Conservation (phyloP, 495 filamentous ascomycete genomes). For the Xylaria telfairii region DNA sequence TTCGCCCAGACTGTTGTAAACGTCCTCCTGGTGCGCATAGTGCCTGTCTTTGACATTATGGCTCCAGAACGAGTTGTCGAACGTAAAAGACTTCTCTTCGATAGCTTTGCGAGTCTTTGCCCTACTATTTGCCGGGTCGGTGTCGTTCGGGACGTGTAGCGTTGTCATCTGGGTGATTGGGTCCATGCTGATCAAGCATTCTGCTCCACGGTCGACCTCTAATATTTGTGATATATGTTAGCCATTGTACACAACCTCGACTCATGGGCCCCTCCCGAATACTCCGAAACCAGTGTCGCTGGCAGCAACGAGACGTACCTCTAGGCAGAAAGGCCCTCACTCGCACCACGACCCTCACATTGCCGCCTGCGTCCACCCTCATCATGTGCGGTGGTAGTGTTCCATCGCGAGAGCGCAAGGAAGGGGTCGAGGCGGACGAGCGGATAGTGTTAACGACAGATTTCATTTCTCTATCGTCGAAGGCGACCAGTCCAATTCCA, state of each 20-base stretch:
- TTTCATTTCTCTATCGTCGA: constrained; percentile 21
- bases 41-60: constrained; percentile 71
- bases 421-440: constrained; percentile 70
- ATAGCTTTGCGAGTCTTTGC: constrained; percentile 74
- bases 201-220: constrained; percentile 82
- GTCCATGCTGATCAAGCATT: constrained; percentile 91
- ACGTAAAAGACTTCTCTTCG: constrained; percentile 91
- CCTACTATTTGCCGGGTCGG: constrained; percentile 69
- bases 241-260: constrained; percentile 8
- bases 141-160: constrained; percentile 69
- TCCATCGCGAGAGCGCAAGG: constrained; percentile 74
- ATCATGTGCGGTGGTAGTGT: constrained; percentile 53
- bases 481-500: constrained; percentile 15
- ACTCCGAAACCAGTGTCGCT: neutral
- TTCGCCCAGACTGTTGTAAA: constrained; percentile 93
- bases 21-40: constrained; percentile 76
- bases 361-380: constrained; percentile 69
- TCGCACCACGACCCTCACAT: constrained; percentile 93
- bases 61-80: constrained; percentile 98
- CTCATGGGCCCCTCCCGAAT: neutral
- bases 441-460: constrained; percentile 44
- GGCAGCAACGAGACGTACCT: constrained; percentile 61
- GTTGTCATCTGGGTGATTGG: constrained; percentile 81
- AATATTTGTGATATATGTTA: constrained; percentile 12
- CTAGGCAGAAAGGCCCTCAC: constrained; percentile 86